phyloP scores from a whole-genome alignment of 768 basidiomycete genomes.

The Mycena vitilis region DNA sequence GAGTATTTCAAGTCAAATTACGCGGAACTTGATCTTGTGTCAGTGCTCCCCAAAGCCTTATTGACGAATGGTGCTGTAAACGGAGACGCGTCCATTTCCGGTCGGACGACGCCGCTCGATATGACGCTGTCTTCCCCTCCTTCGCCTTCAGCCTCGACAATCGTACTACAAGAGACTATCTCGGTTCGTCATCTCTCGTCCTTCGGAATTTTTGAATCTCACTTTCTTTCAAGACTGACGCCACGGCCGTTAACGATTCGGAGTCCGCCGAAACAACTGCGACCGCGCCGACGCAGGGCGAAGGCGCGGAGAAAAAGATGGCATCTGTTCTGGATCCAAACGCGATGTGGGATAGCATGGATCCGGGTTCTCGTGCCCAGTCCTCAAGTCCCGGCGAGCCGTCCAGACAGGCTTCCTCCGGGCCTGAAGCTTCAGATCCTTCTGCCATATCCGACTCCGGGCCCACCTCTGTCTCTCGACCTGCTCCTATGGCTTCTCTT shows the following conservation, averaged over 20 bases:
- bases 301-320: too few relatives aligned
- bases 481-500: slow-evolving; percentile 25
- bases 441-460: neutral
- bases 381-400: neutral
- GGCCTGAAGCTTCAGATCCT: neutral
- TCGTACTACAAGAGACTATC: neutral
- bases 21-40: slow-evolving; percentile 53
- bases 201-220: too few relatives aligned
- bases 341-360: slow-evolving; percentile 33
- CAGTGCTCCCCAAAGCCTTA: slow-evolving; percentile 47
- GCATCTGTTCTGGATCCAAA: slow-evolving; percentile 17
- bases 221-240: too few relatives aligned
- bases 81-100: slow-evolving; percentile 5
- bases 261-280: neutral
- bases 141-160: slow-evolving; percentile 14
- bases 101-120: slow-evolving; percentile 13
- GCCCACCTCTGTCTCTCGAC: neutral
- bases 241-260: neutral
- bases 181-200: too few relatives aligned
- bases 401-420: neutral
- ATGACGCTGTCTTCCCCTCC: slow-evolving; percentile 16
- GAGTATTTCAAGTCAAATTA: slow-evolving; percentile 62
- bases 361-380: slow-evolving; percentile 26
- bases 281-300: slow-evolving; percentile 7
- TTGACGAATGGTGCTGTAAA: neutral